Evolutionary conservation across 495 filamentous ascomycete genomes (phyloP).

Genomic region (Trichoderma virens): DNA sequence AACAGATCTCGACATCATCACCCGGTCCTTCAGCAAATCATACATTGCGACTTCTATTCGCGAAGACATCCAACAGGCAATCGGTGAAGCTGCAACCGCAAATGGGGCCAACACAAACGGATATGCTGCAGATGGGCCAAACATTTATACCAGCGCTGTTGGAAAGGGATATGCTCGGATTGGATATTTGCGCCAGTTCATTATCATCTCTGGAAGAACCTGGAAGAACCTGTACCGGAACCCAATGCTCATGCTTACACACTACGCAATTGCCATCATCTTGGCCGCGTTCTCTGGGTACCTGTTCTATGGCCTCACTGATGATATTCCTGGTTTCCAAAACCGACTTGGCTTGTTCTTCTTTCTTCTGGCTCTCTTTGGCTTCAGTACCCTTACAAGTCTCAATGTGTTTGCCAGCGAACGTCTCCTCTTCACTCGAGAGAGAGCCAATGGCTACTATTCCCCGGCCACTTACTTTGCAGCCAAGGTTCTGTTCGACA

Average conservation of each 20-base stretch:
- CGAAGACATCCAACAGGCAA: slow-evolving; percentile 69
- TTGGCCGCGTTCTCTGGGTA: slow-evolving; percentile 90
- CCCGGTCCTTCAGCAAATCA: slow-evolving; percentile 65
- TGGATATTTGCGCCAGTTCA: slow-evolving; percentile 70
- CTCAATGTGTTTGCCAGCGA: slow-evolving; percentile 92
- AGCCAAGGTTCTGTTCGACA: slow-evolving; percentile 90
- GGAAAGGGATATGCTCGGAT: slow-evolving; percentile 75
- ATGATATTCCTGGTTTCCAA: slow-evolving; percentile 96
- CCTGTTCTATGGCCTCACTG: slow-evolving; percentile 92
- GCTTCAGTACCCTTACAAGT: slow-evolving; percentile 90
- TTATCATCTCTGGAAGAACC: slow-evolving; percentile 81
- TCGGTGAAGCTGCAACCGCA: slow-evolving; percentile 47
- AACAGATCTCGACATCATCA: slow-evolving; percentile 78
- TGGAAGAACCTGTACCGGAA: slow-evolving; percentile 98
- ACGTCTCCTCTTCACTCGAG: slow-evolving; percentile 83
- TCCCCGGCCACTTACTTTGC: slow-evolving; percentile 94
- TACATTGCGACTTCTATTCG: slow-evolving; percentile 70
- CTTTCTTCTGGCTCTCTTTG: slow-evolving; percentile 91
- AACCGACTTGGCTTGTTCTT: slow-evolving; percentile 98
- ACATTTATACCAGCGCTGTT: slow-evolving; percentile 41
- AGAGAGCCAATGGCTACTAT: slow-evolving; percentile 97
- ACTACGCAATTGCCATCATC: slow-evolving; percentile 97
- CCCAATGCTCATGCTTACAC: slow-evolving; percentile 96
- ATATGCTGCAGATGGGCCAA: slow-evolving; percentile 38
- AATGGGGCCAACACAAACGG: slow-evolving; percentile 64